These are phyloP conservation scores for Penicillium sp. DNA, from an alignment of 2,329 filamentous ascomycete genomes.

Conservation along the genomic window DNA sequence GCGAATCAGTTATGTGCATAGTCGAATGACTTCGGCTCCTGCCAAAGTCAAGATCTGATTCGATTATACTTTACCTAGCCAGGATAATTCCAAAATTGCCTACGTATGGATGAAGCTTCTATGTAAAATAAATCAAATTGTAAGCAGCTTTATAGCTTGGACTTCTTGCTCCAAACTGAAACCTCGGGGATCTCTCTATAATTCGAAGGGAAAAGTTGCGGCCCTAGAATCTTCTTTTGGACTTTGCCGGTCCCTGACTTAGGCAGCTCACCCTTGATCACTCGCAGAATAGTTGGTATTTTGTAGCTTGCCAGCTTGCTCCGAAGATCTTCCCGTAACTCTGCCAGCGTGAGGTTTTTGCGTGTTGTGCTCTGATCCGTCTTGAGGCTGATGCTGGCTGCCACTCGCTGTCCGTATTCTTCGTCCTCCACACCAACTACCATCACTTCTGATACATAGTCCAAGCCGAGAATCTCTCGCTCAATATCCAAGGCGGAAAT, in stretches of 20 bases:
- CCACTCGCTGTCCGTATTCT: slow-evolving; percentile 56
- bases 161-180: slow-evolving; percentile 28
- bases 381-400: slow-evolving; percentile 47
- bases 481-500: slow-evolving; percentile 59
- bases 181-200: slow-evolving; percentile 28
- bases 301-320: slow-evolving; percentile 75
- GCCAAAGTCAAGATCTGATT: slow-evolving; percentile 22
- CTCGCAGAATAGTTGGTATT: slow-evolving; percentile 81
- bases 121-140: background rate
- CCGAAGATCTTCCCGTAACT: slow-evolving; percentile 40
- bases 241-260: slow-evolving; percentile 79
- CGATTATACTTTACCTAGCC: too few relatives aligned
- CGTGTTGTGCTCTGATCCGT: slow-evolving; percentile 16
- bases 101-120: background rate
- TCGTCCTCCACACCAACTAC: slow-evolving; percentile 56
- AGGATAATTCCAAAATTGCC: too few relatives aligned
- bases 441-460: slow-evolving; percentile 55
- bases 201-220: slow-evolving; percentile 34
- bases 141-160: slow-evolving; percentile 13
- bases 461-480: slow-evolving; percentile 52
- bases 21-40: slow-evolving; percentile 30
- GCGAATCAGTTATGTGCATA: slow-evolving; percentile 56
- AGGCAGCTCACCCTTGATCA: slow-evolving; percentile 61
- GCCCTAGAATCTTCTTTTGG: slow-evolving; percentile 39
- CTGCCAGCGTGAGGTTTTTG: slow-evolving; percentile 27